Evolutionary conservation across 1,139 yeast genomes (phyloP).

Genomic region (Arxiozyma slooffiae): DNA sequence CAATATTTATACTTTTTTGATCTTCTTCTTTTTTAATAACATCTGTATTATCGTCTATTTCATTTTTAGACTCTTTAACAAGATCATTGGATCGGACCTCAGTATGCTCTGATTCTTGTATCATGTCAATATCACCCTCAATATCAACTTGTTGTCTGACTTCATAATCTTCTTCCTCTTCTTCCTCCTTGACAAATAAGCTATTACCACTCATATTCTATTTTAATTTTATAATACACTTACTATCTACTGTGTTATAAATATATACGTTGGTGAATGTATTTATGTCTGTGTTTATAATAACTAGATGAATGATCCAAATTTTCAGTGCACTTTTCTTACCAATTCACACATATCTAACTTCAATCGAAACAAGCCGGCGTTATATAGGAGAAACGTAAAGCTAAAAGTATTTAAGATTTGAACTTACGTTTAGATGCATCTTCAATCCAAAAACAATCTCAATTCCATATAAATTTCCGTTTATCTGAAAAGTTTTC

Average conservation of each 20-base stretch:
- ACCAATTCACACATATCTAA: not conserved
- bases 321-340: no score
- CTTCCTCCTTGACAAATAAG: conserved; percentile 26
- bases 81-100: not conserved
- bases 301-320: not conserved
- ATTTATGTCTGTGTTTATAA: not conserved
- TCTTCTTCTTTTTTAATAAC: not conserved
- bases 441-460: not conserved
- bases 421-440: not conserved
- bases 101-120: not conserved
- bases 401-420: not conserved
- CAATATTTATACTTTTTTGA: not conserved
- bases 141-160: conserved; percentile 1
- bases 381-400: no score
- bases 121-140: conserved; percentile 8
- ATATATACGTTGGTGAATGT: not conserved
- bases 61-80: not conserved
- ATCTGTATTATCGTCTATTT: not conserved
- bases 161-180: conserved; percentile 7
- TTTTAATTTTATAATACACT: not conserved
- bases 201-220: conserved; percentile 8
- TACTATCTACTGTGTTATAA: not conserved
- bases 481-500: not conserved
- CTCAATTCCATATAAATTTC: not conserved
- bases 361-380: not conserved